phyloP scores from a whole-genome alignment of 2,329 filamentous ascomycete genomes.

The Geosmithia morbida region DNA sequence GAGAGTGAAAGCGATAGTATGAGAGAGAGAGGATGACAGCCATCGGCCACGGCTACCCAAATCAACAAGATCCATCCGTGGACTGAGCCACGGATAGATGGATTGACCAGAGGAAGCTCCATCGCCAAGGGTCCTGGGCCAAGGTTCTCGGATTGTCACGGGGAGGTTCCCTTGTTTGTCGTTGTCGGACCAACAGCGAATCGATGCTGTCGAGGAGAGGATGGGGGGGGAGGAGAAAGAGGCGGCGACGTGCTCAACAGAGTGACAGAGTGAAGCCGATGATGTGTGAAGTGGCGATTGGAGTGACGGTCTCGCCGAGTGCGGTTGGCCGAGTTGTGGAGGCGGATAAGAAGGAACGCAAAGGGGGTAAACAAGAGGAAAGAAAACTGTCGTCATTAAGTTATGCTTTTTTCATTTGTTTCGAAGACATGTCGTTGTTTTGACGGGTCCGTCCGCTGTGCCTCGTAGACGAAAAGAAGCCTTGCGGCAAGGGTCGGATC shows the following conservation, averaged over 20 bases:
- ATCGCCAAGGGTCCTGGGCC: neutral
- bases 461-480: conserved; percentile 24
- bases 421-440: neutral
- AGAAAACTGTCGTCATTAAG: neutral
- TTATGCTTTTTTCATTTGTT: neutral
- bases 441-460: neutral
- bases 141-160: neutral
- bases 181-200: neutral
- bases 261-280: neutral
- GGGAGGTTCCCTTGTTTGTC: neutral
- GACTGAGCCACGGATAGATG: neutral
- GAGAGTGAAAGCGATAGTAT: neutral
- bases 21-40: neutral
- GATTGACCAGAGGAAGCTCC: neutral
- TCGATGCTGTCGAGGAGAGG: neutral
- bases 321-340: neutral
- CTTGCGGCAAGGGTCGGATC: conserved; percentile 48
- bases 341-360: neutral
- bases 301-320: conserved; percentile 3
- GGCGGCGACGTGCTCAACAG: neutral
- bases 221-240: too few relatives aligned
- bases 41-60: neutral
- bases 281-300: conserved; percentile 1
- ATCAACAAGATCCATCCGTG: neutral
- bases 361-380: neutral